Conservation (phyloP, 164 flowering plant species). For the Nelumbo lutea region DNA sequence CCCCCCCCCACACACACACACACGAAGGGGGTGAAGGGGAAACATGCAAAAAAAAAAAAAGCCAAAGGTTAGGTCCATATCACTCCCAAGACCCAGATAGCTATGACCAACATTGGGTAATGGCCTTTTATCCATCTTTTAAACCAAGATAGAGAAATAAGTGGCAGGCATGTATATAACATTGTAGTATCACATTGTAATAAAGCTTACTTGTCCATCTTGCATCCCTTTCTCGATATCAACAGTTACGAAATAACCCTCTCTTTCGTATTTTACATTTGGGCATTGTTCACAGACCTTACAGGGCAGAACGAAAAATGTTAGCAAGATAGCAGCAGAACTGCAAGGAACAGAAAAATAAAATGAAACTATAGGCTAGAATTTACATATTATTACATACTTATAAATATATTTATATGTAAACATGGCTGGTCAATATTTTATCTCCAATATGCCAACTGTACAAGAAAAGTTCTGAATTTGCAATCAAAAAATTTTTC, state of each 20-base stretch:
- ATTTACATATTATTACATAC: neutral
- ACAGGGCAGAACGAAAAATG: slow-evolving; percentile 8
- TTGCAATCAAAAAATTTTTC: neutral
- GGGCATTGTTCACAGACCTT: slow-evolving; percentile 96
- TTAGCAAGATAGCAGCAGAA: neutral
- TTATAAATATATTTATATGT: neutral
- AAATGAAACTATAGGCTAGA: slow-evolving; percentile 1
- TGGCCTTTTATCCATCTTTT: neutral
- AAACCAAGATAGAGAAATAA: neutral
- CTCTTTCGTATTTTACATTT: slow-evolving; percentile 89
- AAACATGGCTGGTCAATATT: neutral
- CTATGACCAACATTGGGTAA: too few relatives aligned
- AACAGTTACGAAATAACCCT: slow-evolving; percentile 85
- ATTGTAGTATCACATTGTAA: neutral
- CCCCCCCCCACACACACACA: neutral
- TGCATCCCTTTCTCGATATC: slow-evolving; percentile 99
- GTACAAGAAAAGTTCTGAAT: neutral
- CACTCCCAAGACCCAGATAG: too few relatives aligned
- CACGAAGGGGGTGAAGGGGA: neutral
- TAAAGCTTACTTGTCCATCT: slow-evolving; percentile 84
- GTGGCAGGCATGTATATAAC: neutral
- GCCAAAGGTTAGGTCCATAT: too few relatives aligned
- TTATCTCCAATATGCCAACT: neutral
- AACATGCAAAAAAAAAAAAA: neutral
- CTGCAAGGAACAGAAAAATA: neutral